Percentiles rank a stretch among this genome's conserved stretches.
These are phyloP conservation scores for Candida cerambycidarum DNA, from an alignment of 805 yeast genomes.

Conservation along the genomic window DNA sequence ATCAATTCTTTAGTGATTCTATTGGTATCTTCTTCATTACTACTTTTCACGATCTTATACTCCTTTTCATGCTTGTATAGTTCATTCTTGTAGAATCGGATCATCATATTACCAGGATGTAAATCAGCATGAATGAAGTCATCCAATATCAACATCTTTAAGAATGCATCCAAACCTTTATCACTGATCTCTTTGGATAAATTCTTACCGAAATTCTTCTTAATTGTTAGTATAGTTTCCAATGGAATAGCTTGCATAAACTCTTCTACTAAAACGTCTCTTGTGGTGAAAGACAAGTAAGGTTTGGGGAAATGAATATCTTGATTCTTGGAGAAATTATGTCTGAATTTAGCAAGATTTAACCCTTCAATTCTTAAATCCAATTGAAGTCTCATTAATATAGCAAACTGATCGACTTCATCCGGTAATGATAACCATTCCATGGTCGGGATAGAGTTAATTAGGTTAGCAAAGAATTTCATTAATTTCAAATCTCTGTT, in stretches of 20 bases:
- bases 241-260: slow-evolving; percentile 81
- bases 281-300: slow-evolving; percentile 58
- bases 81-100: slow-evolving; percentile 60
- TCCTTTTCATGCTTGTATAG: slow-evolving; percentile 42
- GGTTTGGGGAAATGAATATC: slow-evolving; percentile 84
- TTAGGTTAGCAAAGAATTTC: slow-evolving; percentile 70
- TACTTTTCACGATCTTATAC: slow-evolving; percentile 41
- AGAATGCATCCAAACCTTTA: slow-evolving; percentile 84
- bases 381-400: slow-evolving; percentile 83
- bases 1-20: slow-evolving; percentile 43
- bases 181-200: slow-evolving; percentile 71
- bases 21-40: slow-evolving; percentile 48
- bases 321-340: slow-evolving; percentile 56
- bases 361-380: slow-evolving; percentile 88
- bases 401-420: slow-evolving; percentile 85
- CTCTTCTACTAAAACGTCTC: slow-evolving; percentile 82
- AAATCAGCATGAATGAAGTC: slow-evolving; percentile 95
- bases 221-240: slow-evolving; percentile 59
- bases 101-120: slow-evolving; percentile 94
- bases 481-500: slow-evolving; percentile 81
- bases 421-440: slow-evolving; percentile 96
- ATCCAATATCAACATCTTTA: slow-evolving; percentile 89
- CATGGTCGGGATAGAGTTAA: slow-evolving; percentile 85
- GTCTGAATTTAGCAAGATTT: slow-evolving; percentile 69
- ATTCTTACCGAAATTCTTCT: slow-evolving; percentile 44